These are phyloP conservation scores for Fusarium sp. DNA, from an alignment of 2,329 filamentous ascomycete genomes.

Conservation along the genomic window DNA sequence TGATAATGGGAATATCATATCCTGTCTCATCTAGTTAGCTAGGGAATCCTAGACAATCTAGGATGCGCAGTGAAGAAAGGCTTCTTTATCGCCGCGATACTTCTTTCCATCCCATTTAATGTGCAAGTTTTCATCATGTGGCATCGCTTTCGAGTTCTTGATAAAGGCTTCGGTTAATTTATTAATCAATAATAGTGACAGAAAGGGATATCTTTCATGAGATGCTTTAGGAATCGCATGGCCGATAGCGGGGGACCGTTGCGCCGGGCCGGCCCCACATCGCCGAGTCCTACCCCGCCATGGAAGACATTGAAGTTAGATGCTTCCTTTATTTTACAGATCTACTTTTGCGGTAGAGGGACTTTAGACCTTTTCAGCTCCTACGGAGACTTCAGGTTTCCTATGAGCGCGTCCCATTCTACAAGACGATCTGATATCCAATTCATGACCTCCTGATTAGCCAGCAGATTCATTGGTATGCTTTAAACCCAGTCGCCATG, in stretches of 20 bases:
- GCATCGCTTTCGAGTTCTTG: no score
- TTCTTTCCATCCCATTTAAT: background rate
- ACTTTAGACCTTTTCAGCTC: no score
- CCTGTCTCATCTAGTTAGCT: background rate
- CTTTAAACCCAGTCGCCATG: background rate
- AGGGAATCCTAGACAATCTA: background rate
- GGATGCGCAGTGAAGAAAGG: background rate
- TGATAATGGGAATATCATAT: conserved; percentile 7
- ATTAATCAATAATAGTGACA: no score
- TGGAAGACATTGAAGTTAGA: no score
- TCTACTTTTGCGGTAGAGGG: no score
- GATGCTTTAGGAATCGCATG: background rate
- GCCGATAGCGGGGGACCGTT: conserved; percentile 4
- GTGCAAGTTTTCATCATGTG: background rate
- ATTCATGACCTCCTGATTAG: background rate
- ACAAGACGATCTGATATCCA: background rate
- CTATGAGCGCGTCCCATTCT: background rate
- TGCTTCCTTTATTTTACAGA: no score
- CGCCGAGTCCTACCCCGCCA: background rate
- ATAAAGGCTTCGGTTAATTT: no score
- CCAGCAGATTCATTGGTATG: background rate
- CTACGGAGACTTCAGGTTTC: no score
- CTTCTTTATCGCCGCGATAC: background rate
- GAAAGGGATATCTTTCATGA: no score
- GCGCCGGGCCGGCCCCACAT: conserved; percentile 21